These are phyloP conservation scores for Chiua sp. DNA, from an alignment of 1,284 basidiomycete genomes.

Conservation along the genomic window DNA sequence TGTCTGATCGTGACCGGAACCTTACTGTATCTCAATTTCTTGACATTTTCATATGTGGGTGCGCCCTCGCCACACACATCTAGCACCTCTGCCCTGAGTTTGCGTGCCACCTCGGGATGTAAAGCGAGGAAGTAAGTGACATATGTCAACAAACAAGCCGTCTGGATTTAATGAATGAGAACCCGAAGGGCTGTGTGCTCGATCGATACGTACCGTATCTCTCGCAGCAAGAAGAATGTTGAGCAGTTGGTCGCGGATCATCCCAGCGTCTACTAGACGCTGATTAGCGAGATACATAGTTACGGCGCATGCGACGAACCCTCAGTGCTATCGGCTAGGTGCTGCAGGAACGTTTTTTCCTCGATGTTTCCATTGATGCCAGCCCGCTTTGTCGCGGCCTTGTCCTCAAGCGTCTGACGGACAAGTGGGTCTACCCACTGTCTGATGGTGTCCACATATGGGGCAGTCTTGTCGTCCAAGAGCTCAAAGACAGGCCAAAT, in stretches of 20 bases:
- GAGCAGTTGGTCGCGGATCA: constrained; percentile 74
- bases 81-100: constrained; percentile 66
- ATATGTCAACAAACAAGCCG: constrained; percentile 65
- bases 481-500: constrained; percentile 75
- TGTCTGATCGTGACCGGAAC: constrained; percentile 14
- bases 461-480: constrained; percentile 59
- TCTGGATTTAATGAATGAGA: constrained; percentile 41
- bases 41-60: constrained; percentile 60
- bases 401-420: constrained; percentile 52
- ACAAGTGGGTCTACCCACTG: constrained; percentile 70
- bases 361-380: constrained; percentile 45
- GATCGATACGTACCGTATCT: constrained; percentile 61
- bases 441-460: constrained; percentile 57
- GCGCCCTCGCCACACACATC: constrained; percentile 53
- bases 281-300: constrained; percentile 8
- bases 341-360: constrained; percentile 69
- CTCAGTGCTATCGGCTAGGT: constrained; percentile 67
- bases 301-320: constrained; percentile 42
- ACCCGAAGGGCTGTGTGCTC: background rate
- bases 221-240: constrained; percentile 74
- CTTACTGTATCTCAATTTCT: constrained; percentile 66
- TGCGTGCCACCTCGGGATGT: constrained; percentile 56
- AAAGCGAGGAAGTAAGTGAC: constrained; percentile 69
- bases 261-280: constrained; percentile 49
- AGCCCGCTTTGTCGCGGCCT: constrained; percentile 44